A percentile compares a stretch with the other conserved stretches of the same genome.
Conservation (phyloP, 768 basidiomycete species). For the Fomitopsis serialis region DNA sequence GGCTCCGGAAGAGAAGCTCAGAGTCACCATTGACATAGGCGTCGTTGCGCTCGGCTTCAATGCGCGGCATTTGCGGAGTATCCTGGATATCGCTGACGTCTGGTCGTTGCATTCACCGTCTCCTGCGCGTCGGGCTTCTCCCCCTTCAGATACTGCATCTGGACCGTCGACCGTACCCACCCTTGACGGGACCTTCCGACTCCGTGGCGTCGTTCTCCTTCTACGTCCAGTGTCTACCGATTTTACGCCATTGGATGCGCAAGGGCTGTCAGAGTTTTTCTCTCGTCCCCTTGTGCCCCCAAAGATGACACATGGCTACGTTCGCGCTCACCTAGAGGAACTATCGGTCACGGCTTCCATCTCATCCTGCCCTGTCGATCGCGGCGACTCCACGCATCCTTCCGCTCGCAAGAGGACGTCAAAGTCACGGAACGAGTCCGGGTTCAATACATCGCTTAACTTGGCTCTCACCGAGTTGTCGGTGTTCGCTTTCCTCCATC, state of each 20-base stretch:
- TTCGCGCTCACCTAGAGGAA: conserved; percentile 35
- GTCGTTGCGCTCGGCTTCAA: conserved; percentile 49
- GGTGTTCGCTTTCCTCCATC: conserved; percentile 41
- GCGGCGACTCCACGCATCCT: background rate
- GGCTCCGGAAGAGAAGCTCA: conserved; percentile 2
- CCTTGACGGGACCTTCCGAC: conserved; percentile 27
- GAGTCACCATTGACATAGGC: conserved; percentile 40
- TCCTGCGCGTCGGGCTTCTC: background rate
- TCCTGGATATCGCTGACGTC: conserved; percentile 31
- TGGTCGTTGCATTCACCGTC: conserved; percentile 15
- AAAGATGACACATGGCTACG: conserved; percentile 39
- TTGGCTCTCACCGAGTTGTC: conserved; percentile 45
- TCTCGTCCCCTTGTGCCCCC: conserved; percentile 57
- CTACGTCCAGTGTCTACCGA: conserved; percentile 31
- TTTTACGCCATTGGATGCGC: conserved; percentile 4
- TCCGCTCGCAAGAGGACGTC: background rate
- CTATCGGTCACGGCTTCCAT: conserved; percentile 19
- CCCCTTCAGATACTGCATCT: background rate
- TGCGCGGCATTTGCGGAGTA: conserved; percentile 49
- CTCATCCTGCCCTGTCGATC: background rate
- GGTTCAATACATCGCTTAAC: conserved; percentile 1
- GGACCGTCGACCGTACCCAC: background rate
- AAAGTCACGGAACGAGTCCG: background rate
- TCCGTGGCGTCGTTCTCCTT: conserved; percentile 45
- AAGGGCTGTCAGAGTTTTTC: conserved; percentile 40